Conservation (phyloP, 768 basidiomycete genomes). For the Xanthoconium stramineum region DNA sequence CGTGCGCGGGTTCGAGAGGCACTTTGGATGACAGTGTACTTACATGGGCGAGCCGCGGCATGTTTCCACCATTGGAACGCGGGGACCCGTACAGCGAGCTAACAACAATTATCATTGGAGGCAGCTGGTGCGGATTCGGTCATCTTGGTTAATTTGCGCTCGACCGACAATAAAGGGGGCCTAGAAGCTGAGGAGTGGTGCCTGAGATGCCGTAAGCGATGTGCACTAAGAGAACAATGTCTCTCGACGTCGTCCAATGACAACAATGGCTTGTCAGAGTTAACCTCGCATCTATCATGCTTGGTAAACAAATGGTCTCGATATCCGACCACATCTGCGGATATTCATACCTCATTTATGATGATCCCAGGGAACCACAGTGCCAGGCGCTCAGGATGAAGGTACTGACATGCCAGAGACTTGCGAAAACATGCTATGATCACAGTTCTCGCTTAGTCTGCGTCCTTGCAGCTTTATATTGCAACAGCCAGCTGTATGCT, state of each 20-base stretch:
- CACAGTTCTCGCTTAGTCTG: constrained; percentile 61
- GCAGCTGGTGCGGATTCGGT: no score
- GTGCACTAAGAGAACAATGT: constrained; percentile 53
- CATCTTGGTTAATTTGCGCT: no score
- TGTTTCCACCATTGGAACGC: no score
- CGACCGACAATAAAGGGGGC: no score
- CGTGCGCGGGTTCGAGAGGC: no score
- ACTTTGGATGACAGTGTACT: no score
- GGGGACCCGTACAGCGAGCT: no score
- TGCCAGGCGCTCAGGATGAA: constrained; percentile 63
- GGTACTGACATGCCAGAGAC: constrained; percentile 68
- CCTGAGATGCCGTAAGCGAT: no score
- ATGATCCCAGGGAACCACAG: constrained; percentile 62
- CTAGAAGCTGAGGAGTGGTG: no score
- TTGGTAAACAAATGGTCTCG: constrained; percentile 85
- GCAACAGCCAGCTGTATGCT: constrained; percentile 67
- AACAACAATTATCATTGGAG: no score
- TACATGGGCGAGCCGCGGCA: no score
- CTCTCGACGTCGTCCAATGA: constrained; percentile 36
- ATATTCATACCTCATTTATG: constrained; percentile 78
- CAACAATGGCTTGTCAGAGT: constrained; percentile 52
- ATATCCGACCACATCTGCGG: constrained; percentile 83
- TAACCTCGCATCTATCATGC: constrained; percentile 78
- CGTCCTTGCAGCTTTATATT: constrained; percentile 74
- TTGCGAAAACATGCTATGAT: constrained; percentile 70